These are phyloP conservation scores for Aureobasidium sp. DNA, from an alignment of 2,329 filamentous ascomycete genomes.

Conservation along the genomic window DNA sequence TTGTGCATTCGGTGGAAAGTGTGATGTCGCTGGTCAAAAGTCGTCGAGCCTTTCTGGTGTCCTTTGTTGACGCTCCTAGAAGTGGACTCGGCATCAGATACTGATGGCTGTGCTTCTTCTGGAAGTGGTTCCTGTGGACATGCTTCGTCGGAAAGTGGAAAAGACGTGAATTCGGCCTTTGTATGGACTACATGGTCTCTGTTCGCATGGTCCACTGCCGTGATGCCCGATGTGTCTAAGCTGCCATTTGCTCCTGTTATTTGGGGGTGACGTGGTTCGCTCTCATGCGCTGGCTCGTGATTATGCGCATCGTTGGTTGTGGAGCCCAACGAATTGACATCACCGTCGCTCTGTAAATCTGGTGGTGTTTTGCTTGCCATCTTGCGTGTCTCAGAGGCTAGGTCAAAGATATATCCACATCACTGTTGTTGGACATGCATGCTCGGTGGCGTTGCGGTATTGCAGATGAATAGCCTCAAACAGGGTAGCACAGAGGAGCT, in stretches of 20 bases:
- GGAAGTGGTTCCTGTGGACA: background rate
- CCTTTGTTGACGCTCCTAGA: background rate
- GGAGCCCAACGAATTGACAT: background rate
- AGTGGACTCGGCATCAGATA: constrained; percentile 2
- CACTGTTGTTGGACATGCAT: background rate
- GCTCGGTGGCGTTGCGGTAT: background rate
- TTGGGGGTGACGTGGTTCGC: background rate
- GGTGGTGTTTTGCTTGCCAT: background rate
- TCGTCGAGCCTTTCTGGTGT: background rate
- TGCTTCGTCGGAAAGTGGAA: background rate
- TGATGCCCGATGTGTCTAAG: background rate
- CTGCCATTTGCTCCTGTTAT: background rate
- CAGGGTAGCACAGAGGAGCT: too few species aligned
- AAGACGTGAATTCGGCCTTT: background rate
- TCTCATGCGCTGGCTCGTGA: constrained; percentile 11
- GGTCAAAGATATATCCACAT: background rate
- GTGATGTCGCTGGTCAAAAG: background rate
- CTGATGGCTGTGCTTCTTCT: background rate
- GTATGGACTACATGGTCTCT: background rate
- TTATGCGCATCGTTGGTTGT: background rate
- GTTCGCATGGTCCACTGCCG: background rate
- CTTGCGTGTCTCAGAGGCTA: background rate
- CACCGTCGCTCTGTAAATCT: background rate
- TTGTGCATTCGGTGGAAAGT: constrained; percentile 65
- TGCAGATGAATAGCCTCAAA: background rate